Percentiles rank a stretch among this genome's conserved stretches.
phyloP scores from a whole-genome alignment of 805 yeast genomes.

The Gaillardinia entomophila region DNA sequence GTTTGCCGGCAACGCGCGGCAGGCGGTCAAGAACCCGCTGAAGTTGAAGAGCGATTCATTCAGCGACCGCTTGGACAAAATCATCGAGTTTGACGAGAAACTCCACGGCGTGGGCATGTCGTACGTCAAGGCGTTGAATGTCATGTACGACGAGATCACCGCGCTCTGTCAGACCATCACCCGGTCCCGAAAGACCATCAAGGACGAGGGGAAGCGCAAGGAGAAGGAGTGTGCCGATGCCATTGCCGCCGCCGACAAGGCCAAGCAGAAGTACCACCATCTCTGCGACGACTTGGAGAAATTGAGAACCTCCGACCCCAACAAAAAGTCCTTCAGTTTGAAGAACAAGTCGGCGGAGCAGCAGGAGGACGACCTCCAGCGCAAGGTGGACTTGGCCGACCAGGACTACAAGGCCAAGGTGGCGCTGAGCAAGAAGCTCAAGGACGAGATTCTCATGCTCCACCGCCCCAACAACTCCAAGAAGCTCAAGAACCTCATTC shows the following conservation, averaged over 20 bases:
- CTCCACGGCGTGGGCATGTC: conserved; percentile 62
- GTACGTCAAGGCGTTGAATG: conserved; percentile 71
- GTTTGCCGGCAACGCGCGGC: conserved; percentile 52
- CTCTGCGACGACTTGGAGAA: conserved; percentile 85
- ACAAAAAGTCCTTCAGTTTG: conserved; percentile 75
- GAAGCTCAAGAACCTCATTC: conserved; percentile 66
- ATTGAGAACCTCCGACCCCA: conserved; percentile 73
- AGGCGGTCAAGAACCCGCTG: conserved; percentile 34
- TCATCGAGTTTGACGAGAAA: conserved; percentile 75
- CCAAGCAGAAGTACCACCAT: conserved; percentile 66
- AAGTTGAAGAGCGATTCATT: conserved; percentile 61
- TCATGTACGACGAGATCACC: conserved; percentile 78
- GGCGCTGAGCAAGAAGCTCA: conserved; percentile 60
- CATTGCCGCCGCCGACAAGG: conserved; percentile 80
- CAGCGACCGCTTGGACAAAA: conserved; percentile 55
- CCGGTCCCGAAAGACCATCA: conserved; percentile 65
- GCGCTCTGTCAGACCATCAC: conserved; percentile 68
- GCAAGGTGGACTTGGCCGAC: conserved; percentile 81
- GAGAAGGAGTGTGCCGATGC: conserved; percentile 86
- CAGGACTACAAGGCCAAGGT: conserved; percentile 79
- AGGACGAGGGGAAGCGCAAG: conserved; percentile 74
- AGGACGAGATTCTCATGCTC: conserved; percentile 63
- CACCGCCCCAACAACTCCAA: conserved; percentile 75
- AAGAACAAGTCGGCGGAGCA: conserved; percentile 77
- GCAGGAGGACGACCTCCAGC: conserved; percentile 80